Conservation (phyloP, 2,329 filamentous ascomycete genomes). For the Chaetomiaceae sp. region DNA sequence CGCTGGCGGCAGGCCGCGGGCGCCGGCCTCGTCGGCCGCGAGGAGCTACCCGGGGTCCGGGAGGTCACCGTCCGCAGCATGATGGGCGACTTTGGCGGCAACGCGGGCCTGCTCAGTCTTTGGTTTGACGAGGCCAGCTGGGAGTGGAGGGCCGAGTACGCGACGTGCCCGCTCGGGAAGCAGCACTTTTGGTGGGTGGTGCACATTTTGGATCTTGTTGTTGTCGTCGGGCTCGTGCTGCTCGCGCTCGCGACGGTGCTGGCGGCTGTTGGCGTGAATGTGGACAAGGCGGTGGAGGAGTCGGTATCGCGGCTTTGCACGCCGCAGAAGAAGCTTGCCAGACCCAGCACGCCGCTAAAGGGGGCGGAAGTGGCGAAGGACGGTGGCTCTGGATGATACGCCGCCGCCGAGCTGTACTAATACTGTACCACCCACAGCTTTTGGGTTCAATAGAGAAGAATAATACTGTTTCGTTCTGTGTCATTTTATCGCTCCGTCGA, state of each 20-base stretch:
- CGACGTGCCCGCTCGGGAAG: slow-evolving; percentile 69
- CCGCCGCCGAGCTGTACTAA: neutral
- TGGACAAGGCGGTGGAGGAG: slow-evolving; percentile 8
- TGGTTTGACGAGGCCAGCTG: slow-evolving; percentile 74
- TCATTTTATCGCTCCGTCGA: too few relatives aligned
- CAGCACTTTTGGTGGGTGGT: slow-evolving; percentile 95
- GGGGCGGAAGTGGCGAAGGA: neutral
- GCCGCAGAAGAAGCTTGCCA: neutral
- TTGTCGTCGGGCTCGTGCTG: slow-evolving; percentile 27
- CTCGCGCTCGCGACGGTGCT: slow-evolving; percentile 23
- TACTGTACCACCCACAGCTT: neutral
- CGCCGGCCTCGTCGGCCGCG: slow-evolving; percentile 35
- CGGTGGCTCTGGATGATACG: neutral
- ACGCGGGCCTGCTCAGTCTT: slow-evolving; percentile 77
- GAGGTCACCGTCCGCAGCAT: slow-evolving; percentile 95
- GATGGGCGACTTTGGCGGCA: slow-evolving; percentile 96
- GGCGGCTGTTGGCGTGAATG: slow-evolving; percentile 4
- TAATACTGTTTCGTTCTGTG: too few relatives aligned
- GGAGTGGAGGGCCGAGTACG: slow-evolving; percentile 79
- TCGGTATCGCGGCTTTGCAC: slow-evolving; percentile 1
- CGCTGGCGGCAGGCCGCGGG: slow-evolving; percentile 42
- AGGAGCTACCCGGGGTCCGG: slow-evolving; percentile 58
- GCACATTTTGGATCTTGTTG: slow-evolving; percentile 63
- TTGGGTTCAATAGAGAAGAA: too few relatives aligned
- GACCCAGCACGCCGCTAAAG: neutral